phyloP scores from a whole-genome alignment of 306 rosid species.

The Arachis stenosperma region DNA sequence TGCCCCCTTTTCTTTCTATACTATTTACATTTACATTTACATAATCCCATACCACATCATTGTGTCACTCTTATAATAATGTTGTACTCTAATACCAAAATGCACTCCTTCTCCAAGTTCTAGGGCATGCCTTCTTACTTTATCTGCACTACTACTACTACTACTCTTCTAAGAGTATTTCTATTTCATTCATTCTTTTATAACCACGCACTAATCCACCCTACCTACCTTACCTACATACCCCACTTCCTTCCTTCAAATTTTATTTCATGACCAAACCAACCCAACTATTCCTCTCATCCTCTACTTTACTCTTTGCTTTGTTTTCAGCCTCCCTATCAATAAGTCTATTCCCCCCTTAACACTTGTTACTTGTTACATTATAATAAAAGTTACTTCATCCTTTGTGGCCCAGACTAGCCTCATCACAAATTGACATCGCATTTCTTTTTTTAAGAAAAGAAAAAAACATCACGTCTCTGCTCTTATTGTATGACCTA shows the following conservation, averaged over 20 bases:
- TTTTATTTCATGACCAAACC: conserved; percentile 12
- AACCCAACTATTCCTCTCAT: conserved; percentile 5
- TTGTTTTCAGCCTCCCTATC: conserved; percentile 42
- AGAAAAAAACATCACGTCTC: background rate
- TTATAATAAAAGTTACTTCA: conserved; percentile 40
- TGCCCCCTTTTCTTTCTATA: conserved; percentile 34
- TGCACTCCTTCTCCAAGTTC: conserved; percentile 62
- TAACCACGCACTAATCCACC: conserved; percentile 31
- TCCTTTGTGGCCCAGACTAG: conserved; percentile 34
- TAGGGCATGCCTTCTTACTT: conserved; percentile 70
- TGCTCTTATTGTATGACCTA: background rate
- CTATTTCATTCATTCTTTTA: background rate
- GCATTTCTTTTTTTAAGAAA: conserved; percentile 6
- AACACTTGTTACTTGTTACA: background rate
- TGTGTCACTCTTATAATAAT: conserved; percentile 28
- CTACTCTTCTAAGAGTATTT: too few relatives aligned
- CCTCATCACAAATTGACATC: conserved; percentile 33
- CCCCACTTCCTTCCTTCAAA: conserved; percentile 10
- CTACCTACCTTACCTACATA: background rate
- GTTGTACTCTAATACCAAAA: conserved; percentile 51
- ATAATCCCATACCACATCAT: conserved; percentile 40
- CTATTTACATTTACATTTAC: conserved; percentile 26
- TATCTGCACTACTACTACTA: conserved; percentile 28
- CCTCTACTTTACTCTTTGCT: conserved; percentile 33
- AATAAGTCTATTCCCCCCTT: conserved; percentile 29